A percentile compares a stretch with the other conserved stretches of the same genome.
Conservation (phyloP, 1,139 yeast genomes). For the Debaryomyces fabryi region DNA sequence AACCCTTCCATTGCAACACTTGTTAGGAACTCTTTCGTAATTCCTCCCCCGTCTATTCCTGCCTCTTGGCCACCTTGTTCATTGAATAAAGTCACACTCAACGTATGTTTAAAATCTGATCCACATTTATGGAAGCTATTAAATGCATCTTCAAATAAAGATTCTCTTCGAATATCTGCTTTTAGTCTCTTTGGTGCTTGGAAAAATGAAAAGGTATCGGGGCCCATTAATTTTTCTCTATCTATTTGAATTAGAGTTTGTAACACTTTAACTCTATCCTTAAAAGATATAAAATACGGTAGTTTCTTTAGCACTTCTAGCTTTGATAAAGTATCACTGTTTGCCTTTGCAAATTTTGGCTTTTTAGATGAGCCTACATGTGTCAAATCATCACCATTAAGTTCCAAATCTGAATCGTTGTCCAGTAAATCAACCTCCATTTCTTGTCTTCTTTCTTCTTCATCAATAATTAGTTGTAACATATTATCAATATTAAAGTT, state of each 20-base stretch:
- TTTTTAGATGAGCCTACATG: neutral
- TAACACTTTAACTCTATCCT: slow-evolving; percentile 71
- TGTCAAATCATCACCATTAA: slow-evolving; percentile 4
- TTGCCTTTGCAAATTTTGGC: slow-evolving; percentile 7
- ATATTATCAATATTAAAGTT: slow-evolving; percentile 33
- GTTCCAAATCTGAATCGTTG: slow-evolving; percentile 15
- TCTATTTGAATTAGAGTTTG: slow-evolving; percentile 64
- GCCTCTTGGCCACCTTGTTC: slow-evolving; percentile 77
- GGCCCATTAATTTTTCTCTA: slow-evolving; percentile 27
- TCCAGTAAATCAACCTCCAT: slow-evolving; percentile 20
- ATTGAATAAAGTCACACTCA: slow-evolving; percentile 69
- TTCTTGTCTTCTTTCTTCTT: slow-evolving; percentile 32
- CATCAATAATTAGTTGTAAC: slow-evolving; percentile 40
- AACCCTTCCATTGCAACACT: slow-evolving; percentile 74
- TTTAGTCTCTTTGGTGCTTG: slow-evolving; percentile 24
- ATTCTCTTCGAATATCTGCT: slow-evolving; percentile 69
- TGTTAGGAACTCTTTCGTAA: slow-evolving; percentile 88
- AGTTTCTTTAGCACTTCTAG: slow-evolving; percentile 59
- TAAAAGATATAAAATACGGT: slow-evolving; percentile 82
- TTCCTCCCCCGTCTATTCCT: slow-evolving; percentile 97
- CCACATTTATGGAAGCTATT: slow-evolving; percentile 50
- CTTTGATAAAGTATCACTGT: slow-evolving; percentile 21
- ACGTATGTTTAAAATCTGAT: slow-evolving; percentile 53
- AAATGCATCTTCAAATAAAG: slow-evolving; percentile 74
- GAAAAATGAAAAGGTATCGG: slow-evolving; percentile 19